Conservation (phyloP, 495 filamentous ascomycete species). For the Talaromyces thailandensis region DNA sequence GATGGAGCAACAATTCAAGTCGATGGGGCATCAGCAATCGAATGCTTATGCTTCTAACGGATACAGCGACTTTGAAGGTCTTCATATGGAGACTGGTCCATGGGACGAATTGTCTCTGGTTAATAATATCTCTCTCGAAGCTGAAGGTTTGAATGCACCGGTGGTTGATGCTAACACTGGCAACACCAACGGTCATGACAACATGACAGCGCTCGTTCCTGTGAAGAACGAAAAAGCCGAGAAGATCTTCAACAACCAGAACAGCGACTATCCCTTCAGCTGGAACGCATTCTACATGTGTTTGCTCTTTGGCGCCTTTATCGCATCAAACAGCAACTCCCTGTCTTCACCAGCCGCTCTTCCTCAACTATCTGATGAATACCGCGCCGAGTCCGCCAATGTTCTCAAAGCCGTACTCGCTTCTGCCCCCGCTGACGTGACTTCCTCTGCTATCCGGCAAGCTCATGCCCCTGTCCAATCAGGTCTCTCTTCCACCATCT, state of each 20-base stretch:
- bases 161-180: conserved; percentile 7
- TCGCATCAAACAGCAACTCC: conserved; percentile 72
- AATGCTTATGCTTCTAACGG: conserved; percentile 55
- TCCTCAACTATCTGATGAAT: conserved; percentile 84
- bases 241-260: conserved; percentile 52
- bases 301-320: conserved; percentile 92
- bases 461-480: conserved; percentile 30
- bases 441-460: conserved; percentile 33
- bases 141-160: conserved; percentile 23
- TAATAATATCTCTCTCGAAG: conserved; percentile 43
- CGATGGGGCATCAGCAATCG: conserved; percentile 31
- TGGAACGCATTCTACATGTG: conserved; percentile 63
- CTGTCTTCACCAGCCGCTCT: conserved; percentile 47
- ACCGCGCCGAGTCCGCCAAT: conserved; percentile 83
- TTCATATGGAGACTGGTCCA: conserved; percentile 64
- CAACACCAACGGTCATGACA: not conserved
- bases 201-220: conserved; percentile 12
- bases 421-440: conserved; percentile 35
- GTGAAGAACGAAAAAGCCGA: conserved; percentile 40
- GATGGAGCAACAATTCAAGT: conserved; percentile 58
- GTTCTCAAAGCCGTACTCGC: conserved; percentile 85
- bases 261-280: conserved; percentile 44
- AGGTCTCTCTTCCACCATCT: conserved; percentile 41
- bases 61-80: conserved; percentile 71
- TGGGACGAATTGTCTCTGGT: conserved; percentile 79